Evolutionary conservation across 176 grass and related monocot genomes (phyloP).

Genomic region (Guadua angustifolia): DNA sequence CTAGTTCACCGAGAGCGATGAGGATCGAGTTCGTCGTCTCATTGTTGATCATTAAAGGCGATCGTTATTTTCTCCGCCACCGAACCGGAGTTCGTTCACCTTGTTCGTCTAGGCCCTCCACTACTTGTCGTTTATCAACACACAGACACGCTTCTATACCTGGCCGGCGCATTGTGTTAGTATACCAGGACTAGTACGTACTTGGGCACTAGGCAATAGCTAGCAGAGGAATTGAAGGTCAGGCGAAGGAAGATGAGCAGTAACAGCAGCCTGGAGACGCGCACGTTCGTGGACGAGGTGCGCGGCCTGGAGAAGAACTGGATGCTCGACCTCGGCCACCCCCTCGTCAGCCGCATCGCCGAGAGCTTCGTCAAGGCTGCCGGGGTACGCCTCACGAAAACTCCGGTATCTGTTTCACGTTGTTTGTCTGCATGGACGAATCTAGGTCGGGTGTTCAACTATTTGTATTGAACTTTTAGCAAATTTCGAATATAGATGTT

Average conservation of each 20-base stretch:
- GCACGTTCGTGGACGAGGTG: conserved; percentile 71
- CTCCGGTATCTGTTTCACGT: too few relatives aligned
- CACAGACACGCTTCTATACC: not conserved
- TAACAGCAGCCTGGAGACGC: conserved; percentile 44
- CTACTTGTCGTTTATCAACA: not conserved
- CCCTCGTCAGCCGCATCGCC: conserved; percentile 76
- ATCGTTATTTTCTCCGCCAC: too few relatives aligned
- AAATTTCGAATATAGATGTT: too few relatives aligned
- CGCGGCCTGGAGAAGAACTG: conserved; percentile 57
- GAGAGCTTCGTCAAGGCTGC: conserved; percentile 92
- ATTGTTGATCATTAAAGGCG: not conserved
- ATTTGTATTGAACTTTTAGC: too few relatives aligned
- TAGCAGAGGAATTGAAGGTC: not conserved
- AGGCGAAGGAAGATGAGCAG: conserved; percentile 35
- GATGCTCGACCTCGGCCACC: conserved; percentile 81
- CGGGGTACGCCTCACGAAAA: conserved; percentile 18
- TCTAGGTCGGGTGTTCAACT: too few relatives aligned
- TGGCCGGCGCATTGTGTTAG: not conserved
- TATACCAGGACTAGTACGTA: not conserved
- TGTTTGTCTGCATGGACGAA: too few relatives aligned
- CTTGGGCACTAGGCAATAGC: not conserved
- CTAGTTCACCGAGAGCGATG: not conserved
- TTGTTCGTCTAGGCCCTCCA: not conserved
- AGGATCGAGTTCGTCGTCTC: not conserved
- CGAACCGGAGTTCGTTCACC: conserved; percentile 5